Percentiles rank a stretch among this genome's conserved stretches.
Conservation (phyloP, 495 filamentous ascomycete species). For the Daldinia loculata region DNA sequence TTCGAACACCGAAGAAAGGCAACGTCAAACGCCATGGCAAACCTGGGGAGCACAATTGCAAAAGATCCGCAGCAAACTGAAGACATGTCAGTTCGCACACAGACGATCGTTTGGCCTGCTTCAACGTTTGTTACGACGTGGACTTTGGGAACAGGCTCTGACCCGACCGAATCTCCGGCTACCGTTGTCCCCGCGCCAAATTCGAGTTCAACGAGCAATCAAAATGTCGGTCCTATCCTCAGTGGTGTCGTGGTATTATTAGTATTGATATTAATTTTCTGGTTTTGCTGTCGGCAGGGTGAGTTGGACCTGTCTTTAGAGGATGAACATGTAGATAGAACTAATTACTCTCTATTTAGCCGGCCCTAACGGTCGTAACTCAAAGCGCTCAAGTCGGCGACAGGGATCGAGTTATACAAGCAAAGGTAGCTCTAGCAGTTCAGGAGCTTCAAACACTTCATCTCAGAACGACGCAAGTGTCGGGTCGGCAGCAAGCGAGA, state of each 20-base stretch:
- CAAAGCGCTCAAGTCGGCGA: slow-evolving; percentile 31
- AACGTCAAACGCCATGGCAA: slow-evolving; percentile 1
- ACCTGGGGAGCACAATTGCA: not conserved
- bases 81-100: slow-evolving; percentile 29
- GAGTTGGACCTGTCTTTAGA: not conserved
- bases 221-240: slow-evolving; percentile 31
- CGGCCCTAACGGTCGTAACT: slow-evolving; percentile 8
- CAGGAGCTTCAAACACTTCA: slow-evolving; percentile 20
- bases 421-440: slow-evolving; percentile 26
- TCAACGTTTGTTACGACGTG: slow-evolving; percentile 34
- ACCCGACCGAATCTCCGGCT: slow-evolving; percentile 23
- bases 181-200: slow-evolving; percentile 24
- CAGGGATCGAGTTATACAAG: slow-evolving; percentile 19
- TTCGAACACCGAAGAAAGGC: not conserved
- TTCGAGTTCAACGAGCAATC: not conserved
- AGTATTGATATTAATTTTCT: slow-evolving; percentile 26
- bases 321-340: not conserved
- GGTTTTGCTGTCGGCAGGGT: slow-evolving; percentile 35
- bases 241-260: slow-evolving; percentile 29
- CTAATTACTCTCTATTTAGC: slow-evolving; percentile 14
- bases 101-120: slow-evolving; percentile 30
- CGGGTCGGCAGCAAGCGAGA: slow-evolving; percentile 25
- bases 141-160: slow-evolving; percentile 29
- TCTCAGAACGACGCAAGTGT: slow-evolving; percentile 21
- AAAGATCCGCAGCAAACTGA: slow-evolving; percentile 11